These are phyloP conservation scores for Penstemon newberryi DNA, from an alignment of 257 asterid genomes.

Conservation along the genomic window DNA sequence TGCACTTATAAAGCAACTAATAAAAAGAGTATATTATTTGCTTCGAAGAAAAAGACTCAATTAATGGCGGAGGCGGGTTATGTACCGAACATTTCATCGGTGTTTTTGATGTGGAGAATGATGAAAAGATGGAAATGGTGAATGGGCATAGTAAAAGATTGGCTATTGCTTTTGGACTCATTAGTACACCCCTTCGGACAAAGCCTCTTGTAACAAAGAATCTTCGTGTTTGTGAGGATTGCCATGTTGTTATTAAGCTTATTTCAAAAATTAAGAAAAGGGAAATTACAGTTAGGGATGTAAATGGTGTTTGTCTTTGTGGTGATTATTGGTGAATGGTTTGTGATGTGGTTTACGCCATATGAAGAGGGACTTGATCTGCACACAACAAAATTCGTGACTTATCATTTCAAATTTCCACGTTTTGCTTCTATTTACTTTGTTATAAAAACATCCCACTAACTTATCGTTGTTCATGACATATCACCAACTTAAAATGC, in stretches of 20 bases:
- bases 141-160: slow-evolving; percentile 60
- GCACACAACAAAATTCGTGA: no score
- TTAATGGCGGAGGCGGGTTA: slow-evolving; percentile 54
- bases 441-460: no score
- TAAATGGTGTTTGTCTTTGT: slow-evolving; percentile 59
- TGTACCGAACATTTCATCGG: slow-evolving; percentile 44
- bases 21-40: no score
- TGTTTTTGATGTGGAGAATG: slow-evolving; percentile 67
- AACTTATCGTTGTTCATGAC: no score
- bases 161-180: slow-evolving; percentile 59
- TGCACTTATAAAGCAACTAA: no score
- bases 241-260: slow-evolving; percentile 55
- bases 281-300: slow-evolving; percentile 57
- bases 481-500: no score
- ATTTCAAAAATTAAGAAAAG: slow-evolving; percentile 49
- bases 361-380: no score
- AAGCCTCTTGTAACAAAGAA: slow-evolving; percentile 55
- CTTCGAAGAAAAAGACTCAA: neutral
- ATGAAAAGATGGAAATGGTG: slow-evolving; percentile 53
- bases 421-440: no score
- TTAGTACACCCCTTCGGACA: slow-evolving; percentile 54
- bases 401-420: no score
- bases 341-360: no score
- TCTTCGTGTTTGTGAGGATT: slow-evolving; percentile 63
- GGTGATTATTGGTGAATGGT: slow-evolving; percentile 50